These are phyloP conservation scores for Populus davidiana DNA, from an alignment of 345 rosid species.

Conservation along the genomic window DNA sequence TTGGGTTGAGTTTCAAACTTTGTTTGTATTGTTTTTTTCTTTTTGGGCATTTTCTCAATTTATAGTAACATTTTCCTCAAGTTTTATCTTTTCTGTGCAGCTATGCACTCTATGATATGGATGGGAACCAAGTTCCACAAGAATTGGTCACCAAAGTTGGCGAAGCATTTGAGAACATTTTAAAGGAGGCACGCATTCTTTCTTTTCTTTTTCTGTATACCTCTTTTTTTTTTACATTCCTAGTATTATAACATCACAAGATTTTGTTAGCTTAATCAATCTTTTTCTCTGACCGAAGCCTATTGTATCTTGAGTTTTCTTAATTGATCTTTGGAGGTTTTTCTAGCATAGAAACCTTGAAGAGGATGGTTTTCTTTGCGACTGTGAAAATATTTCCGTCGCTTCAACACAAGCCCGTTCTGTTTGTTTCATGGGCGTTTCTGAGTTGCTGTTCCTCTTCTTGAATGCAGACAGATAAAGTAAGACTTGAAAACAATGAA, in stretches of 20 bases:
- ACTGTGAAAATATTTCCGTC: background rate
- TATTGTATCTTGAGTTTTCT: background rate
- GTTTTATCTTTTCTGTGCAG: constrained; percentile 27
- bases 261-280: background rate
- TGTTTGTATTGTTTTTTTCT: background rate
- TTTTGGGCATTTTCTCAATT: background rate
- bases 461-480: constrained; percentile 64
- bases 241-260: background rate
- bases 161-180: constrained; percentile 63
- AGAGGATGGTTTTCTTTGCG: background rate
- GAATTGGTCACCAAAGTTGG: constrained; percentile 75
- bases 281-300: background rate
- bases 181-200: constrained; percentile 62
- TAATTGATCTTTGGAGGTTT: background rate
- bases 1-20: background rate
- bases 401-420: background rate
- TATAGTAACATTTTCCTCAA: background rate
- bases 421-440: constrained; percentile 8
- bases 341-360: background rate
- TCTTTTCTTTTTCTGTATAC: background rate
- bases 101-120: constrained; percentile 78
- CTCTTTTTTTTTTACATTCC: background rate
- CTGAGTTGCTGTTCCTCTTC: constrained; percentile 17
- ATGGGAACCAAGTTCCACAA: constrained; percentile 81
- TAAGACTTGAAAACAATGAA: constrained; percentile 55